Evolutionary conservation across 192 early-diverging fungal genomes (phyloP), one percentile per base, ranked within the genome.

Genomic region (Chytriomyces sp.): DNA sequence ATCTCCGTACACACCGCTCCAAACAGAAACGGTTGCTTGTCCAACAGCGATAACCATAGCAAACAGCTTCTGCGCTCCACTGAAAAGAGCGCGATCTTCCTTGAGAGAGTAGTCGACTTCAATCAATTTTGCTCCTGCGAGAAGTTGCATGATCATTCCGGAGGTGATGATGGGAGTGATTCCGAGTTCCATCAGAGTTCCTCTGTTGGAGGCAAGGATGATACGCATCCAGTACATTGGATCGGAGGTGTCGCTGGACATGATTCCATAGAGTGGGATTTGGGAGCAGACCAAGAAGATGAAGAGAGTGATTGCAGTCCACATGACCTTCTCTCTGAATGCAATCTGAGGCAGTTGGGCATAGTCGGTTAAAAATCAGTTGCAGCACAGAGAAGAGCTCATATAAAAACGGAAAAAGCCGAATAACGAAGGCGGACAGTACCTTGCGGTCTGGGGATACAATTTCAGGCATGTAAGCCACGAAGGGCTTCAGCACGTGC

Each of bases 151-250:
- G 77, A 99, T 99, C 98, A 99, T 99, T 49, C 98, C 97, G 7
- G 97, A 98, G 13, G 98, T 98, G 63, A 99, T 93, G 80, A 99
- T 96, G 43, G 98, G 98, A 26, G 97, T 98, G 77, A 99, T 99
- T 86, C 98, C 98, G 84, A 98, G 90, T 86, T 99, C 98, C 98
- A 99, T 99, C 48, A 99, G 86, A 46, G 98, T 99, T 81, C 98
- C 98, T 85, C 98, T 93, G 91, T 99, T 99, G 47, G 96, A 98
- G 60, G 98, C 98, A 72, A 99, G 90, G 79, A 99, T 99, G 46
- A 97, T 96, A 91, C 98, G 95, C 91, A 99, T 93, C 98, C 98
- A 99, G 89, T 98, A 99, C 75, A 99, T 88, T 26, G 98, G 98
- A 86, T 99, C 98, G 57, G 94, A 93, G 13, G 97, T 97, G 79